A percentile compares a stretch with the other conserved stretches of the same genome.
Evolutionary conservation across 129 eudicot species (phyloP).

Genomic region (Deinandra increscens): DNA sequence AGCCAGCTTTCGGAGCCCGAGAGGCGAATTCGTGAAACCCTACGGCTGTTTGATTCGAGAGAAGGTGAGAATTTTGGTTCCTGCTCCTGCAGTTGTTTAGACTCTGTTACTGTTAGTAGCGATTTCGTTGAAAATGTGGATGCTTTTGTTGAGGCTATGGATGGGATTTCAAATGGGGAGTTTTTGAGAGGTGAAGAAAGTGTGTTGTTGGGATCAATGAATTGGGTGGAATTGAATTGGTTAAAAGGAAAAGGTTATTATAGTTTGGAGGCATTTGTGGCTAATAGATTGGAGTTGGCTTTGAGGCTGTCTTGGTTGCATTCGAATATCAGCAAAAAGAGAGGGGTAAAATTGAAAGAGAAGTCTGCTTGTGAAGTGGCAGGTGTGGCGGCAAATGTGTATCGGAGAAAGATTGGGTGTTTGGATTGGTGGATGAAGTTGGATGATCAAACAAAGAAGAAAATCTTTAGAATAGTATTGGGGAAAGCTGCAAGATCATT

Average conservation of each 20-base stretch:
- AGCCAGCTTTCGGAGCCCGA: constrained; percentile 36
- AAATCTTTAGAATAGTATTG: constrained; percentile 36
- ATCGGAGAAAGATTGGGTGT: constrained; percentile 97
- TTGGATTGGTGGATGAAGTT: constrained; percentile 93
- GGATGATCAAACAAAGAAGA: constrained; percentile 44
- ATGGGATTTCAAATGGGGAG: constrained; percentile 53
- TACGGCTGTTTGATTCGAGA: constrained; percentile 53
- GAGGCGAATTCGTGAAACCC: constrained; percentile 35
- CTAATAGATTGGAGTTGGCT: constrained; percentile 70
- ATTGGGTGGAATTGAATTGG: constrained; percentile 86
- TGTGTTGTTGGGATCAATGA: constrained; percentile 42
- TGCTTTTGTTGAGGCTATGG: constrained; percentile 60
- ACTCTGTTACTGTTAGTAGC: constrained; percentile 54
- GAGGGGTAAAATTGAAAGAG: constrained; percentile 82
- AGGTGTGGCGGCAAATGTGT: constrained; percentile 79
- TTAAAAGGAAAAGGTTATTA: constrained; percentile 85
- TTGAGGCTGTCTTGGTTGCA: constrained; percentile 83
- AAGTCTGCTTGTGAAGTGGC: constrained; percentile 36
- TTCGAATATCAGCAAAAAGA: constrained; percentile 57
- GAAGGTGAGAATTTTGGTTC: constrained; percentile 48
- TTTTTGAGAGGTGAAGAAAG: constrained; percentile 79
- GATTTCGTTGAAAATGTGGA: constrained; percentile 57
- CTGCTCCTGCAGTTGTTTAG: constrained; percentile 34
- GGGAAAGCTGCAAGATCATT: constrained; percentile 62
- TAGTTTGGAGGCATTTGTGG: constrained; percentile 80